Percentiles rank a stretch among this genome's conserved stretches.
phyloP scores from a whole-genome alignment of 2,329 filamentous ascomycete species.

The Nannizzia gypsea region DNA sequence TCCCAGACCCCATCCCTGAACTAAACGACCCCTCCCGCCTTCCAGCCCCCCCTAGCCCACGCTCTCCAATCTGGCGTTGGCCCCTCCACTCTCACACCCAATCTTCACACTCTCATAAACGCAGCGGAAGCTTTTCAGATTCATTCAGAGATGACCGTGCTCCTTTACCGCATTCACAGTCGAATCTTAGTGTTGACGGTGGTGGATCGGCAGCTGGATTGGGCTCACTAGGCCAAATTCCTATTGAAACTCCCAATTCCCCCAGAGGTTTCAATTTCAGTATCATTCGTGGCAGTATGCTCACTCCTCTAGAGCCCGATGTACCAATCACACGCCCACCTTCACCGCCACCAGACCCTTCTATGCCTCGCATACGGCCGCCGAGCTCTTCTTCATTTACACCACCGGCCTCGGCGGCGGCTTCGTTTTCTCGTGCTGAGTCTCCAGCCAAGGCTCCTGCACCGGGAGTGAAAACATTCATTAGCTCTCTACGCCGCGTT shows the following conservation, averaged over 20 bases:
- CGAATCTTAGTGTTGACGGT: conserved; percentile 32
- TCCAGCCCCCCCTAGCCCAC: conserved; percentile 19
- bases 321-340: conserved; percentile 54
- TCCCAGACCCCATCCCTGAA: conserved; percentile 27
- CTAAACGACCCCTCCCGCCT: conserved; percentile 19
- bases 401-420: not conserved
- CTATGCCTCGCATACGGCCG: conserved; percentile 17
- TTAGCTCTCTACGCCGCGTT: conserved; percentile 75
- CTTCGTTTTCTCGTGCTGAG: conserved; percentile 9
- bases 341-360: conserved; percentile 30
- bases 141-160: conserved; percentile 59
- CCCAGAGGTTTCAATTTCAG: conserved; percentile 31
- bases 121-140: conserved; percentile 78
- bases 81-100: conserved; percentile 26
- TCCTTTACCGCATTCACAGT: conserved; percentile 38
- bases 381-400: not conserved
- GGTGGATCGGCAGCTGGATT: conserved; percentile 9
- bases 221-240: conserved; percentile 42
- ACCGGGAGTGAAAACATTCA: conserved; percentile 71
- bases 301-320: conserved; percentile 71
- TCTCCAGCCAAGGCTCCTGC: conserved; percentile 18
- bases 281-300: conserved; percentile 72
- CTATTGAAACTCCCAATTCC: conserved; percentile 53
- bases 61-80: conserved; percentile 31
- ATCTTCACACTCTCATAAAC: conserved; percentile 48